Conservation (phyloP, 768 basidiomycete genomes). For the Pisolithus microcarpus region DNA sequence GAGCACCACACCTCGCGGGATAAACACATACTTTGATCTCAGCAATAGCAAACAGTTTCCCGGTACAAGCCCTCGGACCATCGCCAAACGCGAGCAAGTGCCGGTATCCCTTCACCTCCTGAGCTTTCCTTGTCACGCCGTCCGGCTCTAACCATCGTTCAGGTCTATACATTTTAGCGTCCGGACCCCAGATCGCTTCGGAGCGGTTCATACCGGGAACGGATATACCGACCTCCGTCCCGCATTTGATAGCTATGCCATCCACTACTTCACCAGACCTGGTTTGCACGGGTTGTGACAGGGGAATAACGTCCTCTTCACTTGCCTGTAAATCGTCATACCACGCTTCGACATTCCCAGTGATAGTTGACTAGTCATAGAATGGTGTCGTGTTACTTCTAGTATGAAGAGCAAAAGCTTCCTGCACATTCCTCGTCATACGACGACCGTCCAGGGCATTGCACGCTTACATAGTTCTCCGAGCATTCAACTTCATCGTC, state of each 20-base stretch:
- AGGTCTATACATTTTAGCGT: conserved; percentile 53
- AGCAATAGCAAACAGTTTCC: conserved; percentile 39
- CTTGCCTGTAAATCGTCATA: conserved; percentile 28
- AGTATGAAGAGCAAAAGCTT: no score
- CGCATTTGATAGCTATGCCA: conserved; percentile 42
- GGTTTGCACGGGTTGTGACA: conserved; percentile 40
- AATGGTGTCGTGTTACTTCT: no score
- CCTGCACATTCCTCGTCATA: no score
- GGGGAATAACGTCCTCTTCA: conserved; percentile 52
- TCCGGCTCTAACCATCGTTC: conserved; percentile 51
- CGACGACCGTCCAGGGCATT: no score
- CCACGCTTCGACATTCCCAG: no score
- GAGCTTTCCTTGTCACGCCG: conserved; percentile 21
- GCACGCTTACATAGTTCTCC: no score
- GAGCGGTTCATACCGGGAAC: conserved; percentile 43
- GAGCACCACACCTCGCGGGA: conserved; percentile 4
- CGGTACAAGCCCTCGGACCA: conserved; percentile 45
- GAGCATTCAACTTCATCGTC: no score
- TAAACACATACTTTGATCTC: conserved; percentile 24
- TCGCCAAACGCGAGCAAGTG: conserved; percentile 48
- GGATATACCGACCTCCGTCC: conserved; percentile 37
- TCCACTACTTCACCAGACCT: conserved; percentile 33
- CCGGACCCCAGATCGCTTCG: conserved; percentile 51
- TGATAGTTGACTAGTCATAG: no score
- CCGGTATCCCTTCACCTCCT: conserved; percentile 41